Evolutionary conservation across 2,329 filamentous ascomycete species (phyloP), one percentile per base, ranked within the genome.

Genomic region (Clonostachys sp.): DNA sequence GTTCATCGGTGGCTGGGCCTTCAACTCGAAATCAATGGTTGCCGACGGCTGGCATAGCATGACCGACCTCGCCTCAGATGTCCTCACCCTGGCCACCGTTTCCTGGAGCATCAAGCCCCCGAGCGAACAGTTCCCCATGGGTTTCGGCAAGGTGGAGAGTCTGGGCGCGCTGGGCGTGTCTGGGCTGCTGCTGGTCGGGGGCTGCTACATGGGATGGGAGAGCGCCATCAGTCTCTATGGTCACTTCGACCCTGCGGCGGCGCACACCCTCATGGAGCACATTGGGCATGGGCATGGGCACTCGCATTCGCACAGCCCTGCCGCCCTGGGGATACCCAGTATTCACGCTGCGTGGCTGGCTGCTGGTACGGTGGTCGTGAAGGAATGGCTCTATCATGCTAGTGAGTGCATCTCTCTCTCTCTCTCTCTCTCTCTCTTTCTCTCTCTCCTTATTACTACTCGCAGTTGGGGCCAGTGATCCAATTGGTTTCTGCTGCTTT

Each of bases 71-170:
- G 90, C 95, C 51, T 96, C 91, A 46, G 94, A 99, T 66, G 79
- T 99, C 57, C 83, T 96, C 65, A 99, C 94, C 1, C 79, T 99
- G 17, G 89, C 89, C 14, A 99, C 94, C 10, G 91, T 99, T 42
- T 92, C 91, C 17, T 96, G 89, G 84, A 95, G 91, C 50, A 71
- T 97, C 50, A 90, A 87, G 58, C 86, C 89, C 6, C 91, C 94
- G 0, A 89, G 88, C 12, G 79, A 87, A 47, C 80, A 80, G 39
- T 99, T 96, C 62, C 94, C 94, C 3, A 83, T 84, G 58, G 94
- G 94, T 2, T 99, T 95, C 63, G 94, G 94, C 62, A 99, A 99
- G 73, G 81, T 99, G n/a, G 94, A 99, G 74, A 96, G 91, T 59
- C 71, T 99, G 61, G 94, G 94, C 17, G 94, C 91, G 18, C 72